Evolutionary conservation across 106 monocot genomes (phyloP), one percentile per base, ranked within the genome.

Genomic region (Dendrobium catenatum): DNA sequence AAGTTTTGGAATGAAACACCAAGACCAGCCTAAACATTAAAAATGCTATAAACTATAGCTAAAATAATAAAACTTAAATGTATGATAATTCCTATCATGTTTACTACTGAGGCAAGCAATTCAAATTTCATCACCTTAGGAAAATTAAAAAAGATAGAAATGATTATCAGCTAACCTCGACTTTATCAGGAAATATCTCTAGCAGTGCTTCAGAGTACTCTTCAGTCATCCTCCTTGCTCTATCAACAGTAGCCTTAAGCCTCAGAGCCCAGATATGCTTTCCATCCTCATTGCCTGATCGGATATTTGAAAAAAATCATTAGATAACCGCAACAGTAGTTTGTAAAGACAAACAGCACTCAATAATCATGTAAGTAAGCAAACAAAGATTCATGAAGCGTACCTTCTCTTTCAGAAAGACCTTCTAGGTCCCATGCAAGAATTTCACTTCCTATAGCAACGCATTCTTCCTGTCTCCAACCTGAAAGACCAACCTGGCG

Each of bases 211-310:
- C 92, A 84, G 97, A 97, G 49, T 88, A 97, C 75, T 97, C 97
- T 78, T 94, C 92, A 27, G 90, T 97, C 40, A 97, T 61, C 77
- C 94, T 90, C 82, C 94, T 92, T 79, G 96, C 85, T 84, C 96
- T 90, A 81, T 97, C 96, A 73, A 97, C 80, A 26, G 96, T 94
- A 80, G 92, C 92, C 83, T 97, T 97, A 59, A 97, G 88, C 70
- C 92, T 97, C 64, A 92, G 75, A 42, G 85, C 82, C 96, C 96
- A 97, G 22, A 94, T 90, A 76, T 91, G 79, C 82, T 90, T 92
- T 26, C 88, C 94, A 84, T 97, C 92, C 83, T 90, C 96, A 84
- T 61, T 72, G 19, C 90, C 96, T 97, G 40, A 22, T 55, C 51
- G 81, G 3, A 78, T 16, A 67, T 40, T 37, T 37, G 54, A 64